A percentile compares a stretch with the other conserved stretches of the same genome.
Conservation (phyloP, 23 red algal genomes). For the Porphyridium purpureum region DNA sequence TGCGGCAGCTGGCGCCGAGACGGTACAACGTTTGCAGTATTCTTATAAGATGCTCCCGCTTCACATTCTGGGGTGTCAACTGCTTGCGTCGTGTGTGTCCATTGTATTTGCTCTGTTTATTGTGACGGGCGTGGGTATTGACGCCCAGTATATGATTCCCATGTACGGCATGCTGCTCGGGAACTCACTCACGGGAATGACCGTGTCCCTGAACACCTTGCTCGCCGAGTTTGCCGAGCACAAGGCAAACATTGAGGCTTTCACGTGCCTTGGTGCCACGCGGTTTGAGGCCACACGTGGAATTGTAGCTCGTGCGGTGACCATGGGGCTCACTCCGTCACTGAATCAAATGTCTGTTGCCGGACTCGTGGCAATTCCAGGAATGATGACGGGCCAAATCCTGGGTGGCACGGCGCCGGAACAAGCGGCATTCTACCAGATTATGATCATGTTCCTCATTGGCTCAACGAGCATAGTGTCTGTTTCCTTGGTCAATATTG, state of each 20-base stretch:
- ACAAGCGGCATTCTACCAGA: conserved; percentile 26
- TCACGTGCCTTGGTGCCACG: conserved; percentile 49
- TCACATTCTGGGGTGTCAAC: neutral
- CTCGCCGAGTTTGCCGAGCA: conserved; percentile 28
- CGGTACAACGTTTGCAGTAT: conserved; percentile 31
- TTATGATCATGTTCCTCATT: conserved; percentile 25
- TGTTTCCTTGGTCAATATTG: no score
- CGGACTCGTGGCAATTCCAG: conserved; percentile 76
- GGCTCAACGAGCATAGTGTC: neutral
- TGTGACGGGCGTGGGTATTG: conserved; percentile 28
- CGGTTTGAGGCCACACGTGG: conserved; percentile 40
- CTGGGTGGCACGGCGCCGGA: conserved; percentile 11
- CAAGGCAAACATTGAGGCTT: conserved; percentile 33
- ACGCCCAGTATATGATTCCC: conserved; percentile 68
- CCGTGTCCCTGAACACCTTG: conserved; percentile 24
- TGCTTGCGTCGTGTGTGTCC: neutral
- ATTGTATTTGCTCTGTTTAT: conserved; percentile 31
- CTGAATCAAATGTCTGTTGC: conserved; percentile 63
- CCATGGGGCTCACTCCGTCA: conserved; percentile 42
- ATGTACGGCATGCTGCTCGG: conserved; percentile 82
- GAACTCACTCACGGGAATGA: conserved; percentile 47
- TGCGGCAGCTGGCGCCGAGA: conserved; percentile 40
- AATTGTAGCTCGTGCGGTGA: conserved; percentile 32
- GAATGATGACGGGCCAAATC: conserved; percentile 54
- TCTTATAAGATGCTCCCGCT: conserved; percentile 10